phyloP scores from a whole-genome alignment of 148 eudicot genomes.

The Amaranthus hypochondriacus region DNA sequence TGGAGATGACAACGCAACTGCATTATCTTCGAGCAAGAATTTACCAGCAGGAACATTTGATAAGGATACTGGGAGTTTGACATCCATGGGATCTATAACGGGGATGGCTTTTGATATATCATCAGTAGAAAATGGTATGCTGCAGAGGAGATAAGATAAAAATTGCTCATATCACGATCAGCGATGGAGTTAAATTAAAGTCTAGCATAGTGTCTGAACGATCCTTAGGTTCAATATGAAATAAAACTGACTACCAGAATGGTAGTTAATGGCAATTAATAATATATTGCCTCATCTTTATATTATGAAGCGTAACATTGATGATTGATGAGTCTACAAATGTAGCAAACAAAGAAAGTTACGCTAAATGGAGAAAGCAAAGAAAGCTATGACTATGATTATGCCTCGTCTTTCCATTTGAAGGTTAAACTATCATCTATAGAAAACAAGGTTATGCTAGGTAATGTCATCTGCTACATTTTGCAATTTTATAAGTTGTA shows the following conservation, averaged over 20 bases:
- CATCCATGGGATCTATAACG: constrained; percentile 58
- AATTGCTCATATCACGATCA: neutral
- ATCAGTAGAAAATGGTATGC: constrained; percentile 95
- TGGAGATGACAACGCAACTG: neutral
- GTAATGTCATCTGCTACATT: too few relatives aligned
- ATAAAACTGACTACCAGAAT: neutral
- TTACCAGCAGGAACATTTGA: constrained; percentile 65
- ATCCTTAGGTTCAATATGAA: neutral
- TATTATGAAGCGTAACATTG: too few relatives aligned
- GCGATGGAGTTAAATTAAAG: neutral
- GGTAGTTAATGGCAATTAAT: neutral
- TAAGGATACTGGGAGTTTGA: constrained; percentile 58
- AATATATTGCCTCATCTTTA: too few relatives aligned
- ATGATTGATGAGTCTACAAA: too few relatives aligned
- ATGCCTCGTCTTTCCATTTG: too few relatives aligned
- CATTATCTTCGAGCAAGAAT: constrained; percentile 45
- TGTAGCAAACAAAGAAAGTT: too few relatives aligned
- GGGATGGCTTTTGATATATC: constrained; percentile 97
- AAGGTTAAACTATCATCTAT: too few relatives aligned
- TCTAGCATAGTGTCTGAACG: neutral
- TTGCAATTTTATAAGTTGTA: too few relatives aligned
- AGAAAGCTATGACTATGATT: too few relatives aligned
- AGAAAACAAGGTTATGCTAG: too few relatives aligned
- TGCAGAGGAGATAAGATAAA: constrained; percentile 30
- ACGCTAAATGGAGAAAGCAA: too few relatives aligned